Evolutionary conservation across 202 grass and related monocot genomes (phyloP).

Genomic region (Panicum hallii): DNA sequence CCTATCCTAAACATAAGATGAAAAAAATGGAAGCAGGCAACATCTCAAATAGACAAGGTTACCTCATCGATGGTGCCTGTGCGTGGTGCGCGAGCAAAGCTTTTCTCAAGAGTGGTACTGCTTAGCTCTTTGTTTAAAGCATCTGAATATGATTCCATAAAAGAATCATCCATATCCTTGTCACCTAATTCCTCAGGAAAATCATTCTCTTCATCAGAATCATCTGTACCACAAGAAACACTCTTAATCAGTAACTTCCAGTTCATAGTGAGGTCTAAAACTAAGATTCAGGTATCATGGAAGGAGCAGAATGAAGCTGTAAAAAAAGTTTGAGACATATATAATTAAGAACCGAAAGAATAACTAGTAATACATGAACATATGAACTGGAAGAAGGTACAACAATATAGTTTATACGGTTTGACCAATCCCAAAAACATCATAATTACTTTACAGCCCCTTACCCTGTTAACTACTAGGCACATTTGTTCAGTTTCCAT

Average conservation of each 20-base stretch:
- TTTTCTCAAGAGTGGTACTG: constrained; percentile 76
- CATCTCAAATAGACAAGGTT: constrained; percentile 29
- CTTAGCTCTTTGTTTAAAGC: constrained; percentile 85
- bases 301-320: neutral
- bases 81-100: constrained; percentile 62
- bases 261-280: constrained; percentile 8
- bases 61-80: constrained; percentile 61
- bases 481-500: neutral
- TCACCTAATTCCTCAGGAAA: constrained; percentile 61
- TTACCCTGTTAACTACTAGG: neutral
- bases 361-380: neutral
- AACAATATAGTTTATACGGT: neutral
- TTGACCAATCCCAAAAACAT: constrained; percentile 9
- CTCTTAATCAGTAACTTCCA: constrained; percentile 22
- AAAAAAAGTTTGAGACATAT: neutral
- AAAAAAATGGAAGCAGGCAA: neutral
- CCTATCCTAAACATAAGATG: neutral
- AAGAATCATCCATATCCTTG: constrained; percentile 57
- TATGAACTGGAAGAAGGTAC: neutral
- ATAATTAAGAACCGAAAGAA: constrained; percentile 2
- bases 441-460: neutral
- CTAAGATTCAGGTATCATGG: neutral
- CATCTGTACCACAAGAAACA: constrained; percentile 55
- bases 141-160: constrained; percentile 91
- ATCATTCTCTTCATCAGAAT: constrained; percentile 71